Evolutionary conservation across 2,329 filamentous ascomycete species (phyloP).

Genomic region (Simplicillium aogashimaense): DNA sequence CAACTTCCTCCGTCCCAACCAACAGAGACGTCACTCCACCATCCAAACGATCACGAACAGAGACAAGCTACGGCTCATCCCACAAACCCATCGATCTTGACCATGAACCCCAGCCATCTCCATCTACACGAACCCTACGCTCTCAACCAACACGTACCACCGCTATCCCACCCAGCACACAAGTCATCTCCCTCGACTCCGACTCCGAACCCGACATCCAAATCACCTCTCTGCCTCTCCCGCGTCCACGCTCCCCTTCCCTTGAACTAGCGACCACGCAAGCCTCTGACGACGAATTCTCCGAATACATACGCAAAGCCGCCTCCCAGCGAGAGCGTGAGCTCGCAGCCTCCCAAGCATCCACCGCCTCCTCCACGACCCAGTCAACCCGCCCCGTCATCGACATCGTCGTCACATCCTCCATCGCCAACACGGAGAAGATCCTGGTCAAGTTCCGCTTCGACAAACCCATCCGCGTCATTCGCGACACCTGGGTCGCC

Average conservation of each 20-base stretch:
- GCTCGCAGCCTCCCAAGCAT: not conserved
- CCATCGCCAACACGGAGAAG: constrained; percentile 48
- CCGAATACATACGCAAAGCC: constrained; percentile 35
- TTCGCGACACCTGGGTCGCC: constrained; percentile 60
- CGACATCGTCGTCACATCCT: constrained; percentile 46
- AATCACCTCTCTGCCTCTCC: constrained; percentile 7
- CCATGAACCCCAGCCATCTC: constrained; percentile 4
- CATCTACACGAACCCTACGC: too few relatives aligned
- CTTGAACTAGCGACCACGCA: constrained; percentile 7
- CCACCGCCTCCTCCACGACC: not conserved
- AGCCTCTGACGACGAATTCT: constrained; percentile 27
- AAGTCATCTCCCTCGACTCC: constrained; percentile 21
- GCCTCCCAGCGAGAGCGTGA: constrained; percentile 12
- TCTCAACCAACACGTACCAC: too few relatives aligned
- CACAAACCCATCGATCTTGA: too few relatives aligned
- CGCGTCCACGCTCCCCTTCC: constrained; percentile 15
- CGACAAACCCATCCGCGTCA: constrained; percentile 55
- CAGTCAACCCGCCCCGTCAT: constrained; percentile 6
- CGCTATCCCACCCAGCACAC: not conserved
- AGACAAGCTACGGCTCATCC: not conserved
- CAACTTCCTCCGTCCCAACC: constrained; percentile 6
- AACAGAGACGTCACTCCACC: not conserved
- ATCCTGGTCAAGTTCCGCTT: constrained; percentile 53
- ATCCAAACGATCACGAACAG: not conserved
- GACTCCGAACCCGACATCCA: constrained; percentile 12